A percentile compares a stretch with the other conserved stretches of the same genome.
These are phyloP conservation scores for Bolboschoenoplectus hybrid DNA, from an alignment of 202 grass and related monocot species.

Conservation along the genomic window DNA sequence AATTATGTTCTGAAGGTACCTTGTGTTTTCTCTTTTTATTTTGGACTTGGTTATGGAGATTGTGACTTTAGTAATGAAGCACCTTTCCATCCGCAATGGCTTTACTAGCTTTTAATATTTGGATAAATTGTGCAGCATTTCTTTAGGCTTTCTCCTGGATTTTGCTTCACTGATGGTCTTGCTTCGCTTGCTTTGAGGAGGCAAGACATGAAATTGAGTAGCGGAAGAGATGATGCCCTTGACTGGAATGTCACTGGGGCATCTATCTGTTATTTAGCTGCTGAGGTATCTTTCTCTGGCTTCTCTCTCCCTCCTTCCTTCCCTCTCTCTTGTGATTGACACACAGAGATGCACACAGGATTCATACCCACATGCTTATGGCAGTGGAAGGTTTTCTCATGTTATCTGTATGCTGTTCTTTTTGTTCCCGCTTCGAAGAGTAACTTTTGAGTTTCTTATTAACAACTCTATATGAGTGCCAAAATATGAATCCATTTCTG, in stretches of 20 bases:
- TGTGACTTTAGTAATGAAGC: slow-evolving; percentile 15
- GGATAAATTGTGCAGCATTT: slow-evolving; percentile 45
- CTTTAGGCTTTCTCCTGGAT: slow-evolving; percentile 52
- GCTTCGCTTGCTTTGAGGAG: slow-evolving; percentile 54
- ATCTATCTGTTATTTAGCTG: slow-evolving; percentile 56
- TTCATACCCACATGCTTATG: background rate
- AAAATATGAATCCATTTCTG: slow-evolving; percentile 7
- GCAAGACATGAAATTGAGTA: slow-evolving; percentile 49
- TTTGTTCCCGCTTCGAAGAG: background rate
- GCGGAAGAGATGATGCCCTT: slow-evolving; percentile 36
- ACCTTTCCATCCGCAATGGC: background rate
- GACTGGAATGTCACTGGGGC: slow-evolving; percentile 59
- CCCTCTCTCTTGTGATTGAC: background rate
- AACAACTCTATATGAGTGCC: background rate
- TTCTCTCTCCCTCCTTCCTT: background rate
- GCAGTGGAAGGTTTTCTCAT: background rate
- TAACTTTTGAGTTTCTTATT: background rate
- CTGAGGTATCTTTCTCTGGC: slow-evolving; percentile 39
- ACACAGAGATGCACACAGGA: background rate
- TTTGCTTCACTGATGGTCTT: slow-evolving; percentile 56
- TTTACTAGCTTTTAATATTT: slow-evolving; percentile 24
- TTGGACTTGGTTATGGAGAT: slow-evolving; percentile 19
- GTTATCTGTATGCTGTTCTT: background rate
- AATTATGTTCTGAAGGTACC: slow-evolving; percentile 51
- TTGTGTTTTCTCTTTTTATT: slow-evolving; percentile 10